Evolutionary conservation across 2,329 filamentous ascomycete genomes (phyloP).

Genomic region (Rutstroemia sp.): DNA sequence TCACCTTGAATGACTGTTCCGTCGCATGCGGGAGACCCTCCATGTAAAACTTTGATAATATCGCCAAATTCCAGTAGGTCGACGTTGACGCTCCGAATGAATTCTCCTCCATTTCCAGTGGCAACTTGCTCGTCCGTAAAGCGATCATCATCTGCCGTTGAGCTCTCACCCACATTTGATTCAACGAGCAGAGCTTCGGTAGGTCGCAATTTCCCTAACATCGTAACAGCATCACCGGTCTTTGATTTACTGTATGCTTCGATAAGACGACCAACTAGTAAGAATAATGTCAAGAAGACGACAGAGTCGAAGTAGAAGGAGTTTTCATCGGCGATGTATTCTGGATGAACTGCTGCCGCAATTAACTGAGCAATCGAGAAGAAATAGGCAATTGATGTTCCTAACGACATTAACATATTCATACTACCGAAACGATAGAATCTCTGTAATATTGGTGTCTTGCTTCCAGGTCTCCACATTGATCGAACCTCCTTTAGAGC

Average conservation of each 20-base stretch:
- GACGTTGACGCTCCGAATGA: constrained; percentile 30
- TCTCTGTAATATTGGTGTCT: constrained; percentile 61
- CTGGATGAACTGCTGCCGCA: constrained; percentile 43
- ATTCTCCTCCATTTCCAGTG: constrained; percentile 4
- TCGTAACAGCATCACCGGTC: constrained; percentile 77
- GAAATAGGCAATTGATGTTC: constrained; percentile 81
- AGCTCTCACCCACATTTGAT: constrained; percentile 22
- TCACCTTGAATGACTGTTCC: constrained; percentile 57
- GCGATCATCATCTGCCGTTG: not conserved
- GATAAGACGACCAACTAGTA: constrained; percentile 65
- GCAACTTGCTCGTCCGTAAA: constrained; percentile 3
- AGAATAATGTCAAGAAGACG: constrained; percentile 83
- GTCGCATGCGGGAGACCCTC: constrained; percentile 78
- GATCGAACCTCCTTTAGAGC: constrained; percentile 71
- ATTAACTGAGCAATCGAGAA: constrained; percentile 75
- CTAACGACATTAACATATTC: constrained; percentile 88
- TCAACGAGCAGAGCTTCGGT: constrained; percentile 66
- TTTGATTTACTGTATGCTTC: constrained; percentile 90
- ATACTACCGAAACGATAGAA: constrained; percentile 95
- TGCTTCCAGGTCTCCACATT: constrained; percentile 71
- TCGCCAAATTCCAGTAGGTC: constrained; percentile 66
- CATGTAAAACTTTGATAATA: constrained; percentile 66
- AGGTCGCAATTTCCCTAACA: constrained; percentile 70
- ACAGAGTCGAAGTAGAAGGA: constrained; percentile 85
- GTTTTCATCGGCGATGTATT: constrained; percentile 36